These are phyloP conservation scores for Orbilia quercus DNA, from an alignment of 2,329 filamentous ascomycete genomes.

Conservation along the genomic window DNA sequence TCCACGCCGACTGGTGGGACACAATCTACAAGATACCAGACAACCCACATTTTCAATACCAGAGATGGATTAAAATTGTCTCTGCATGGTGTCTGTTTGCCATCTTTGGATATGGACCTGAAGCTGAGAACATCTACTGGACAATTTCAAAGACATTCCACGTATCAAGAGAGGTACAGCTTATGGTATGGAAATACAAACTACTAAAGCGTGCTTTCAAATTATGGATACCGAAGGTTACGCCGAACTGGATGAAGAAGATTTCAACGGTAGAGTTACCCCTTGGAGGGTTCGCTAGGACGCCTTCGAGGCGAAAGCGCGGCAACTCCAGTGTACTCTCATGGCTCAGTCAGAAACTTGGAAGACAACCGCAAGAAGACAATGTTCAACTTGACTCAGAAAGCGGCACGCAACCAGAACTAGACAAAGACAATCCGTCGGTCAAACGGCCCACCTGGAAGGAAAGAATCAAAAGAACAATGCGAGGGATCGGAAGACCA, in stretches of 20 bases:
- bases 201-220: conserved; percentile 24
- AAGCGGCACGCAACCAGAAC: neutral
- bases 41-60: conserved; percentile 65
- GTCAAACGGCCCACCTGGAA: neutral
- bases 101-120: conserved; percentile 74
- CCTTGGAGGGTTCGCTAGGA: conserved; percentile 18
- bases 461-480: neutral
- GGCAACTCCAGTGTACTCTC: conserved; percentile 13
- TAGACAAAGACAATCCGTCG: neutral
- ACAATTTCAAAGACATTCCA: conserved; percentile 61
- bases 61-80: conserved; percentile 71
- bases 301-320: neutral
- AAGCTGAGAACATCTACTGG: conserved; percentile 70
- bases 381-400: conserved; percentile 9
- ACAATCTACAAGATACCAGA: conserved; percentile 66
- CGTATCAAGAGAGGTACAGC: conserved; percentile 12
- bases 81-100: conserved; percentile 70
- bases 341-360: conserved; percentile 24
- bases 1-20: conserved; percentile 69
- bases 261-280: conserved; percentile 1
- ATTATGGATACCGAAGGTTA: conserved; percentile 33
- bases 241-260: conserved; percentile 26
- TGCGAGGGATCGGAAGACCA: conserved; percentile 23
- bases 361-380: neutral
- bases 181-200: conserved; percentile 19